phyloP scores from a whole-genome alignment of 139 green algal genomes.

The Yamagishiella unicocca region DNA sequence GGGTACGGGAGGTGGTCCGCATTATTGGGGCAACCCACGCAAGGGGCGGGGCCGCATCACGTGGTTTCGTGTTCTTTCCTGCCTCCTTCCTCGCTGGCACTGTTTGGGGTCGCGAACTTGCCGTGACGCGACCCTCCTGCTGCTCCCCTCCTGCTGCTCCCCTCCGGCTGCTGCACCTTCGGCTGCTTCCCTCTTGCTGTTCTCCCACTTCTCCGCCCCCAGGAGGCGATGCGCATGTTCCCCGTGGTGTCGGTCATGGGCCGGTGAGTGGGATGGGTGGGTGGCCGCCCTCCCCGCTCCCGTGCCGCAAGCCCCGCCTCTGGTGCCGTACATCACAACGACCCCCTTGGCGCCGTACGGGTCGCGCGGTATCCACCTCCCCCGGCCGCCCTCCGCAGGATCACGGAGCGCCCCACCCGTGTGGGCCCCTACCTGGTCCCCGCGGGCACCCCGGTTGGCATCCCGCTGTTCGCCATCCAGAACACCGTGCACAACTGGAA shows the following conservation, averaged over 20 bases:
- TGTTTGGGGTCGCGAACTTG: too few species aligned
- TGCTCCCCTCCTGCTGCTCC: too few species aligned
- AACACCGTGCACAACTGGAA: constrained; percentile 44
- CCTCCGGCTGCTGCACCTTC: too few species aligned
- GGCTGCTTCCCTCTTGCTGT: too few species aligned
- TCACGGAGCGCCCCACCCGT: constrained; percentile 5
- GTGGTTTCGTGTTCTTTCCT: too few species aligned
- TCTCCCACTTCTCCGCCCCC: background rate
- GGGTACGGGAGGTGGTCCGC: too few species aligned
- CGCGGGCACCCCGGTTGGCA: constrained; percentile 22
- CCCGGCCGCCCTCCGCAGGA: background rate
- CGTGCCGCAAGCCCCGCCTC: too few species aligned
- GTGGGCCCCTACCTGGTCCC: constrained; percentile 38
- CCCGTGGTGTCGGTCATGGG: constrained; percentile 69
- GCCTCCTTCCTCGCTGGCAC: too few species aligned
- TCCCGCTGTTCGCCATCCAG: constrained; percentile 40
- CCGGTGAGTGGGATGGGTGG: background rate
- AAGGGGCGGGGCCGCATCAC: too few species aligned
- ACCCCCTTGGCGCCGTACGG: background rate
- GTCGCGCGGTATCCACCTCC: background rate
- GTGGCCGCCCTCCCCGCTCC: too few species aligned
- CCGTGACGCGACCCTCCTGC: too few species aligned
- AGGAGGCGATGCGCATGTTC: constrained; percentile 71
- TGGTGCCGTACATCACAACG: background rate
- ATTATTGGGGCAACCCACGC: too few species aligned